Evolutionary conservation across 2,329 filamentous ascomycete genomes (phyloP).

Genomic region (Geoglossum cookeanum): DNA sequence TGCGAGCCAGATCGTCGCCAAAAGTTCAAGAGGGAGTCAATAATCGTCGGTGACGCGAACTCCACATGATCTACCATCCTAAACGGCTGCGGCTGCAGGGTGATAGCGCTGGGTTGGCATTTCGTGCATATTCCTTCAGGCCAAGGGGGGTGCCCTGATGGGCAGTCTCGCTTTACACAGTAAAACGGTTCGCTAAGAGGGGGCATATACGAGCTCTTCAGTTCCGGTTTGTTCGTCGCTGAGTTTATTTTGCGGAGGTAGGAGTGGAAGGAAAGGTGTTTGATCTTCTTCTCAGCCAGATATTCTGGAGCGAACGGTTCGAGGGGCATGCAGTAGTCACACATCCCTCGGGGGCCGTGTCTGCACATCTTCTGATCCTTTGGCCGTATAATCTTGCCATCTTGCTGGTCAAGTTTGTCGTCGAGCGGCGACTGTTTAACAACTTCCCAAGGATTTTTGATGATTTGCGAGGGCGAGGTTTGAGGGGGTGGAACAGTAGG

Average conservation of each 20-base stretch:
- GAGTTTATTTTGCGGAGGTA: conserved; percentile 90
- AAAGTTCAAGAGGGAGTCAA: conserved; percentile 78
- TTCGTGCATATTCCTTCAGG: conserved; percentile 96
- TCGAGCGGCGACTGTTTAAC: conserved; percentile 78
- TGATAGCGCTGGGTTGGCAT: conserved; percentile 94
- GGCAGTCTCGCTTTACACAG: conserved; percentile 72
- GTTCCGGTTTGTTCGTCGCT: conserved; percentile 87
- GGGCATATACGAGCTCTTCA: conserved; percentile 87
- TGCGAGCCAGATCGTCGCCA: conserved; percentile 78
- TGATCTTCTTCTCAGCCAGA: conserved; percentile 90
- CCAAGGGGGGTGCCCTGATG: conserved; percentile 82
- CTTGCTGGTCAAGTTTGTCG: conserved; percentile 64
- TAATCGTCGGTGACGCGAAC: conserved; percentile 66
- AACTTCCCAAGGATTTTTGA: conserved; percentile 85
- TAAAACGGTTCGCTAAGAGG: conserved; percentile 86
- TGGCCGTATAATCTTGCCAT: conserved; percentile 71
- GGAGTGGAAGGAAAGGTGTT: conserved; percentile 91
- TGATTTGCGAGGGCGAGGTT: conserved; percentile 36
- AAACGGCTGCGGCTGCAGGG: conserved; percentile 78
- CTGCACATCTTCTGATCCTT: conserved; percentile 75
- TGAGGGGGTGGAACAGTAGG: conserved; percentile 41
- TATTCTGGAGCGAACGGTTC: conserved; percentile 87
- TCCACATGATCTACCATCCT: conserved; percentile 98
- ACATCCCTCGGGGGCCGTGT: conserved; percentile 95
- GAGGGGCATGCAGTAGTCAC: conserved; percentile 93